Conservation (phyloP, 768 basidiomycete species). For the Xerocomus brunneocitrinus region DNA sequence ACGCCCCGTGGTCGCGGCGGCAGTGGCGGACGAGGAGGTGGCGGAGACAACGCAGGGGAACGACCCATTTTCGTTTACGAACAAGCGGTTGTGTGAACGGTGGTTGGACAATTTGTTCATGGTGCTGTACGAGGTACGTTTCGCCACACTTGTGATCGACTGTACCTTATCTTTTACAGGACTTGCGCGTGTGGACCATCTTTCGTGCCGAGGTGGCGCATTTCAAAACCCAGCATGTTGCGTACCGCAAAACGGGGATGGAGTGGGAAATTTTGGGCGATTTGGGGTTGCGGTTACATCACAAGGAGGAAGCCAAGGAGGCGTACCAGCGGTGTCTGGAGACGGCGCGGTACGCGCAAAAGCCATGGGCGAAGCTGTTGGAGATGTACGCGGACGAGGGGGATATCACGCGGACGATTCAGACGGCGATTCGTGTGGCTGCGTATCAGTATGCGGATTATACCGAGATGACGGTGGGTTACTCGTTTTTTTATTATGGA, state of each 20-base stretch:
- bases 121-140: constrained; percentile 89
- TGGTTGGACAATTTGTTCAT: constrained; percentile 99
- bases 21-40: constrained; percentile 25
- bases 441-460: constrained; percentile 92
- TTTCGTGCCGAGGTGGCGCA: constrained; percentile 98
- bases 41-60: constrained; percentile 28
- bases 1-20: constrained; percentile 40
- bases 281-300: constrained; percentile 86
- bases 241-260: constrained; percentile 92
- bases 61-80: constrained; percentile 87
- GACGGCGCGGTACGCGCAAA: constrained; percentile 75
- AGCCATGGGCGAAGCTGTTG: constrained; percentile 91
- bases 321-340: constrained; percentile 95
- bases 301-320: constrained; percentile 98
- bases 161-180: constrained; percentile 40
- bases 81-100: constrained; percentile 93
- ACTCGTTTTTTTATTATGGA: background rate
- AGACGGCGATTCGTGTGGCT: constrained; percentile 88
- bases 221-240: constrained; percentile 97
- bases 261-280: constrained; percentile 99
- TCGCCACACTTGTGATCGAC: background rate
- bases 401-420: constrained; percentile 85
- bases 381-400: constrained; percentile 97
- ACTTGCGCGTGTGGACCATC: constrained; percentile 96
- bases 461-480: constrained; percentile 78